These are phyloP conservation scores for Neopestalotiopsis rosae DNA, from an alignment of 2,329 filamentous ascomycete species.

Conservation along the genomic window DNA sequence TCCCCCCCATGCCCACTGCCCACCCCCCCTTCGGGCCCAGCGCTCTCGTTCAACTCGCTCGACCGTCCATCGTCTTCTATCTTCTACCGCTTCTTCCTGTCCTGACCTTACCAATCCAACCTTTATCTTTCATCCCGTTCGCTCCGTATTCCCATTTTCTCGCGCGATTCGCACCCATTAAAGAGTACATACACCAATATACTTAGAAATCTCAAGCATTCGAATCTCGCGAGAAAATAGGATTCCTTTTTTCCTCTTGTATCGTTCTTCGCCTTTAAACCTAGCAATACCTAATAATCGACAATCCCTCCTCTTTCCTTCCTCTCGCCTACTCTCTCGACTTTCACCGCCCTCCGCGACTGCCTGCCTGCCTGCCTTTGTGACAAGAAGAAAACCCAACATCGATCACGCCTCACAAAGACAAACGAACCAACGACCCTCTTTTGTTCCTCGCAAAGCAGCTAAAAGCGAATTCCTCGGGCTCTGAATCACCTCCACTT, in stretches of 20 bases:
- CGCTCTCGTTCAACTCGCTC: constrained; percentile 26
- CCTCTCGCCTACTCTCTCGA: neutral
- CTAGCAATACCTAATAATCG: constrained; percentile 25
- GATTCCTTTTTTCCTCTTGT: constrained; percentile 31
- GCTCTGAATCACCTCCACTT: constrained; percentile 10
- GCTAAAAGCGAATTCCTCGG: neutral
- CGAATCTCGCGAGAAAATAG: constrained; percentile 31
- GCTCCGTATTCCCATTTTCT: constrained; percentile 37
- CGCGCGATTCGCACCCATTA: constrained; percentile 23
- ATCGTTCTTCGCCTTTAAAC: constrained; percentile 35
- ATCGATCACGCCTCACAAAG: constrained; percentile 2
- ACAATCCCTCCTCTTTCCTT: constrained; percentile 3
- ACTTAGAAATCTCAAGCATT: constrained; percentile 1
- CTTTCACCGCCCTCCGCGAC: neutral
- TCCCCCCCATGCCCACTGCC: constrained; percentile 20
- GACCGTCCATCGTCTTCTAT: constrained; percentile 26
- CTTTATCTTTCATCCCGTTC: constrained; percentile 37
- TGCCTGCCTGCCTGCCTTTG: constrained; percentile 18
- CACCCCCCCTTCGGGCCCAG: constrained; percentile 24
- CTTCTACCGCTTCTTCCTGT: constrained; percentile 33
- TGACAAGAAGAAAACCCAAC: constrained; percentile 1
- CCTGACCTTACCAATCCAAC: constrained; percentile 27
- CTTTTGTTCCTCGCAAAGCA: constrained; percentile 6
- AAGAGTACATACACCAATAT: constrained; percentile 16
- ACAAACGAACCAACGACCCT: neutral